Evolutionary conservation across 1,284 basidiomycete species (phyloP).

Genomic region (Pascua guehoae): DNA sequence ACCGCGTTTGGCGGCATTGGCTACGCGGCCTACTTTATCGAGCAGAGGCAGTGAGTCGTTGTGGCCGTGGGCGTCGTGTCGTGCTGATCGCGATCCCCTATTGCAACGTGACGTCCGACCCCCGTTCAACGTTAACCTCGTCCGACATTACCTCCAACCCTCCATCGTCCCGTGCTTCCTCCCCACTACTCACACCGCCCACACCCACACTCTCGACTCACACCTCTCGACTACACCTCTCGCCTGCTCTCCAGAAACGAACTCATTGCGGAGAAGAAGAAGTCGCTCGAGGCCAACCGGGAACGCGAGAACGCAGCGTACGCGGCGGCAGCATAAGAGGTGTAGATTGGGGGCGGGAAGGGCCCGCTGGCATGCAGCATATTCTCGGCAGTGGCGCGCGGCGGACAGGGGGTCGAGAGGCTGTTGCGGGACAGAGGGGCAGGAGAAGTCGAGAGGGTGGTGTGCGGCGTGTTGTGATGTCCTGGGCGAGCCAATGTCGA

Average conservation of each 20-base stretch:
- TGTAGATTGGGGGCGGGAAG: not conserved
- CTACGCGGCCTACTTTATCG: constrained; percentile 38
- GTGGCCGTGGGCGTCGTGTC: not conserved
- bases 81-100: not conserved
- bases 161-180: not conserved
- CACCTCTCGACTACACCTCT: not conserved
- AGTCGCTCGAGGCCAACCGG: constrained; percentile 24
- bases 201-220: not conserved
- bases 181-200: no score
- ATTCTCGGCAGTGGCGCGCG: constrained; percentile 4
- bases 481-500: no score
- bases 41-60: constrained; percentile 44
- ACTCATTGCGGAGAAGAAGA: constrained; percentile 32
- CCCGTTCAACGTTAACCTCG: no score
- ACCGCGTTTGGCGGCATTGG: constrained; percentile 42
- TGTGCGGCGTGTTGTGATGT: no score
- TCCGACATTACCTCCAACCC: no score
- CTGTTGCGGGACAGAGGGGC: not conserved
- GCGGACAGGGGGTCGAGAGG: no score
- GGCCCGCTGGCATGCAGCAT: constrained; percentile 10
- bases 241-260: constrained; percentile 18
- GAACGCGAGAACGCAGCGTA: constrained; percentile 26
- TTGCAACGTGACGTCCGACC: no score
- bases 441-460: no score
- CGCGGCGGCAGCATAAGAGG: constrained; percentile 7